Conservation (phyloP, 768 basidiomycete species). For the Trametes cinnabarina region DNA sequence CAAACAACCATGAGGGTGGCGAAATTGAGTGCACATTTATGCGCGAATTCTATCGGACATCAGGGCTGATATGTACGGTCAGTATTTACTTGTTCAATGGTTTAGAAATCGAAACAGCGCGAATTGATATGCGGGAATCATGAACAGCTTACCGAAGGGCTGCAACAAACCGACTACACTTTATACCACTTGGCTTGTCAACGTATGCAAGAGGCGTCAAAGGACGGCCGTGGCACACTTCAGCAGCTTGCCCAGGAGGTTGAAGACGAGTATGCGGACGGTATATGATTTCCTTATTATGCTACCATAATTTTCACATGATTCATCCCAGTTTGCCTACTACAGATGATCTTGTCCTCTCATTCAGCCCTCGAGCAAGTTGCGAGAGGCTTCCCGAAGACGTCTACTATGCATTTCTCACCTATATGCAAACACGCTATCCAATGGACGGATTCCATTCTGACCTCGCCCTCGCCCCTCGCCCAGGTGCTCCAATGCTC, state of each 20-base stretch:
- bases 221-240: background rate
- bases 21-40: constrained; percentile 31
- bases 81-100: too few species aligned
- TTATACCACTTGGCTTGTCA: too few species aligned
- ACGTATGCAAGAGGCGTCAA: background rate
- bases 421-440: background rate
- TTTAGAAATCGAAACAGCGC: too few species aligned
- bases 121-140: too few species aligned
- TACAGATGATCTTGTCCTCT: background rate
- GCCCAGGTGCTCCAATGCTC: background rate
- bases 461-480: background rate
- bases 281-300: background rate
- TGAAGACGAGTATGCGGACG: background rate
- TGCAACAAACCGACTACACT: background rate
- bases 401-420: background rate
- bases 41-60: constrained; percentile 23
- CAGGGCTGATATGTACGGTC: too few species aligned
- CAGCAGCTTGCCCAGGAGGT: background rate
- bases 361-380: background rate
- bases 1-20: constrained; percentile 28
- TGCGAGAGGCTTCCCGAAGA: background rate
- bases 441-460: background rate
- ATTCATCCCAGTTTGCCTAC: background rate
- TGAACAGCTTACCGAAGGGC: background rate
- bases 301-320: background rate